phyloP scores from a whole-genome alignment of 805 yeast species.

The Saturnispora galanensis region DNA sequence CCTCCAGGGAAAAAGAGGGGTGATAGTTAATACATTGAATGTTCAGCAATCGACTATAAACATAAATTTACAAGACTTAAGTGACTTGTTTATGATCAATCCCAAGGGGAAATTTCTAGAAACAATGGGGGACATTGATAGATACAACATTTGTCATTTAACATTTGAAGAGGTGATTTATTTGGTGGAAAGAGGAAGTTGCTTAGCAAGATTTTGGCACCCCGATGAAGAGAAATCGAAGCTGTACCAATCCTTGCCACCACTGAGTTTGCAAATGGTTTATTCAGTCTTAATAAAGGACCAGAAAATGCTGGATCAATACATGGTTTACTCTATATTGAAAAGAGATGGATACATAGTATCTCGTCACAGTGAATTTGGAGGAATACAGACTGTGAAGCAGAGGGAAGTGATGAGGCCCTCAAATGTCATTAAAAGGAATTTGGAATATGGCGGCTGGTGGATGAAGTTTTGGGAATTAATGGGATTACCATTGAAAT shows the following conservation, averaged over 20 bases:
- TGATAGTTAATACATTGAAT: conserved; percentile 15
- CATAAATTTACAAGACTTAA: conserved; percentile 9
- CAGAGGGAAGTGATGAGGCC: conserved; percentile 2
- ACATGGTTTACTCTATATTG: conserved; percentile 62
- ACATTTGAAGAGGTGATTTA: conserved; percentile 64
- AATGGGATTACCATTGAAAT: conserved; percentile 10
- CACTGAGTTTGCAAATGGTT: conserved; percentile 53
- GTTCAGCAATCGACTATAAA: conserved; percentile 23
- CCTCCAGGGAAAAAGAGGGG: conserved; percentile 39
- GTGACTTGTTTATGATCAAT: conserved; percentile 26
- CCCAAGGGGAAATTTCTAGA: conserved; percentile 67
- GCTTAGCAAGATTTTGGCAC: conserved; percentile 20
- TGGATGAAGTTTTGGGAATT: conserved; percentile 8
- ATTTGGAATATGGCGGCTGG: conserved; percentile 4
- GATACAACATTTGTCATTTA: conserved; percentile 37
- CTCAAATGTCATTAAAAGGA: not conserved
- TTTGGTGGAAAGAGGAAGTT: conserved; percentile 70
- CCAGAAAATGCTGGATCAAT: conserved; percentile 36
- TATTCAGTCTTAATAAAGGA: conserved; percentile 41
- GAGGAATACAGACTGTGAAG: not conserved
- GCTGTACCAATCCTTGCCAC: conserved; percentile 23
- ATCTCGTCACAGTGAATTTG: conserved; percentile 19
- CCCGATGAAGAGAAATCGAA: conserved; percentile 18
- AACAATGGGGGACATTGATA: conserved; percentile 57
- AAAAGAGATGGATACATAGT: conserved; percentile 75